These are phyloP conservation scores for Erysimum cheiranthoides DNA, from an alignment of 345 rosid species.

Conservation along the genomic window DNA sequence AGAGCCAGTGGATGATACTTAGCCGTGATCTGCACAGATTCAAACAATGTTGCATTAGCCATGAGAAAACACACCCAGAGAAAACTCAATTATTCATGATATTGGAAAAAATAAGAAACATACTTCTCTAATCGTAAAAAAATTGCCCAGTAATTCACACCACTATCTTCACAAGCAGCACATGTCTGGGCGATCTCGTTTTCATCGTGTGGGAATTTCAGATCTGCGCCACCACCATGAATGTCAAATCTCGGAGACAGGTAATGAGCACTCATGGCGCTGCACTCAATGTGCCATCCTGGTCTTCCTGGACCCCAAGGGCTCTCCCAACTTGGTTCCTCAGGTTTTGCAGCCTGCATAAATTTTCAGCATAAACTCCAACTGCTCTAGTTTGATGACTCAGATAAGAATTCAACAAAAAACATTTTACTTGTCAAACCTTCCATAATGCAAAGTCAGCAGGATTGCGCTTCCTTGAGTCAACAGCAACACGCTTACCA, in stretches of 20 bases:
- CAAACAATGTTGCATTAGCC: no score
- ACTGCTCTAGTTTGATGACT: not conserved
- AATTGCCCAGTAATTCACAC: not conserved
- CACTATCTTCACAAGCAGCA: not conserved
- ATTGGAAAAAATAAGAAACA: not conserved
- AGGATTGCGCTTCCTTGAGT: not conserved
- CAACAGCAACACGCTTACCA: no score
- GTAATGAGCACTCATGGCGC: not conserved
- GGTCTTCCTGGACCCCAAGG: not conserved
- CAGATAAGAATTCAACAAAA: not conserved
- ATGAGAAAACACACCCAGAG: no score
- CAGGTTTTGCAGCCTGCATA: not conserved
- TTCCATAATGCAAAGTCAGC: not conserved
- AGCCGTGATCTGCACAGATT: no score
- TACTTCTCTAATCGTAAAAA: not conserved
- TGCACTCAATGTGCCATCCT: not conserved
- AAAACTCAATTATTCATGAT: not conserved
- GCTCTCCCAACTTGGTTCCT: not conserved
- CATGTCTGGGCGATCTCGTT: not conserved
- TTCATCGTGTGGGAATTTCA: not conserved
- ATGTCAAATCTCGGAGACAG: not conserved
- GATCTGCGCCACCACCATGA: not conserved
- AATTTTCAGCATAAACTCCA: not conserved
- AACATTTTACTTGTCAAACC: not conserved
- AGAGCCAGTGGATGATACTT: no score